Conservation (phyloP, 1,139 yeast species). For the Kodamaea suecica region DNA sequence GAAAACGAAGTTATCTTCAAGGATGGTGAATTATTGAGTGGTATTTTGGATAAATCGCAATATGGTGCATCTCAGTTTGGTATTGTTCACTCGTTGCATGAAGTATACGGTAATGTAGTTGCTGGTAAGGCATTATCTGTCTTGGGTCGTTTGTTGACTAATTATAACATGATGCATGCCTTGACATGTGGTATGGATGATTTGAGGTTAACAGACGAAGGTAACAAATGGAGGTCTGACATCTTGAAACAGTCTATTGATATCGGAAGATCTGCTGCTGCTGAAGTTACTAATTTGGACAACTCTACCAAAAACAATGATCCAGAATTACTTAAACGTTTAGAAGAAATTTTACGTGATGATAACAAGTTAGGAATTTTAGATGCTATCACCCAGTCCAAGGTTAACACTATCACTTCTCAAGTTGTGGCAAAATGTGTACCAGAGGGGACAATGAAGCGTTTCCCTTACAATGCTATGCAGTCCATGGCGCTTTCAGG, state of each 20-base stretch:
- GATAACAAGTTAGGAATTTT: conserved; percentile 87
- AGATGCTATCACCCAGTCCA: conserved; percentile 94
- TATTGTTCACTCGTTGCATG: conserved; percentile 93
- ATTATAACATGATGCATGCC: conserved; percentile 87
- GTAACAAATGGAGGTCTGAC: conserved; percentile 84
- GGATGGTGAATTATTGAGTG: conserved; percentile 84
- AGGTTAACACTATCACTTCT: conserved; percentile 88
- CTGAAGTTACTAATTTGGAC: conserved; percentile 87
- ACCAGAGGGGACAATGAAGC: conserved; percentile 93
- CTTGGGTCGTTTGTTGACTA: conserved; percentile 90
- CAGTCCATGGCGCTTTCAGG: conserved; percentile 99
- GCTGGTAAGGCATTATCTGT: conserved; percentile 91
- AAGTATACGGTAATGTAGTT: conserved; percentile 85
- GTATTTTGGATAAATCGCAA: conserved; percentile 95
- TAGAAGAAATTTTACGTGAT: conserved; percentile 94
- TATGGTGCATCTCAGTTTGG: conserved; percentile 98
- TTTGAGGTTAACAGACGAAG: conserved; percentile 84
- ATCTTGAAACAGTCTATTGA: conserved; percentile 74
- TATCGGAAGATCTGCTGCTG: conserved; percentile 87
- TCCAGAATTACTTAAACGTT: conserved; percentile 77
- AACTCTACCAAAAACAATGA: conserved; percentile 47
- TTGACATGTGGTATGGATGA: conserved; percentile 99
- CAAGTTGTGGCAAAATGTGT: conserved; percentile 92
- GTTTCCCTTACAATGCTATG: conserved; percentile 95
- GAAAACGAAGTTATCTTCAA: conserved; percentile 86